These are phyloP conservation scores for Aspergillus fijiensis DNA, from an alignment of 2,329 filamentous ascomycete species.

Conservation along the genomic window DNA sequence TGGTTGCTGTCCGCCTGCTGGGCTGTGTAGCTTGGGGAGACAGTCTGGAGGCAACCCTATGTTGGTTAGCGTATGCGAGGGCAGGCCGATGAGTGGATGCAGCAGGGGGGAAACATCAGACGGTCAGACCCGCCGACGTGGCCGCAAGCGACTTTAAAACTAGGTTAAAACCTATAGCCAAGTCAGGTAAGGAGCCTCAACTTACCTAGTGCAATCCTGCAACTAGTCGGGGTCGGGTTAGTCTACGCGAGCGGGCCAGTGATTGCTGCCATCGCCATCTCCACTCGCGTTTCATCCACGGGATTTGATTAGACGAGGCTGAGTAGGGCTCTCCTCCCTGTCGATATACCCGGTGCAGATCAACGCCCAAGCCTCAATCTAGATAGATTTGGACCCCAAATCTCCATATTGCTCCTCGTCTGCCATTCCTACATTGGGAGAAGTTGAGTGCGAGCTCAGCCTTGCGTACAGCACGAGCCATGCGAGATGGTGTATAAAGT, in stretches of 20 bases:
- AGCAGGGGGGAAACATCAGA: neutral
- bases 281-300: neutral
- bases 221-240: neutral
- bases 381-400: too few relatives aligned
- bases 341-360: too few relatives aligned
- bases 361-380: too few relatives aligned
- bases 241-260: neutral
- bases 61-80: constrained; percentile 2
- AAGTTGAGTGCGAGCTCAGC: too few relatives aligned
- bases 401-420: too few relatives aligned
- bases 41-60: neutral
- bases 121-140: neutral
- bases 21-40: neutral
- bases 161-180: too few relatives aligned
- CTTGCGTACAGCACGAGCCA: too few relatives aligned
- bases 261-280: neutral
- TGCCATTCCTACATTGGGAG: too few relatives aligned
- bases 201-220: neutral
- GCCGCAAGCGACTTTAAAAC: neutral
- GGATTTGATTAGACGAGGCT: too few relatives aligned
- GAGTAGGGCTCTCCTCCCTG: too few relatives aligned
- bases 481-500: too few relatives aligned
- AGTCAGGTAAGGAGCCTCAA: neutral
- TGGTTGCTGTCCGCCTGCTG: neutral
- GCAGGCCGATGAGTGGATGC: neutral